phyloP scores from a whole-genome alignment of 345 rosid species.

The Anacardium occidentale region DNA sequence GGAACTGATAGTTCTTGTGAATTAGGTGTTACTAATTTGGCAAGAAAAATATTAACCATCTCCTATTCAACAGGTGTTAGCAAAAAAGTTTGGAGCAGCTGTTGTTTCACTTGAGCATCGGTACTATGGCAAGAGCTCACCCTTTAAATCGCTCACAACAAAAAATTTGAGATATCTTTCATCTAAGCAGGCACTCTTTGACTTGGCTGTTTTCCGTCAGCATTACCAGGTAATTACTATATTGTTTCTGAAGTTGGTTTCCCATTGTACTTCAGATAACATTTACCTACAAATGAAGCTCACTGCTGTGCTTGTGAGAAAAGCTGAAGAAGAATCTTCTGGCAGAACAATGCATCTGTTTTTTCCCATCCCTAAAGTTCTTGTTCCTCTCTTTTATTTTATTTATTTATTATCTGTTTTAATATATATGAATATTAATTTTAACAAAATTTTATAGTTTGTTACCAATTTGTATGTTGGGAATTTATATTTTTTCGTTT shows the following conservation, averaged over 20 bases:
- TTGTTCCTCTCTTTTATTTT: background rate
- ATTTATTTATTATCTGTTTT: too few species aligned
- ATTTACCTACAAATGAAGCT: background rate
- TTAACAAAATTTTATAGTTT: background rate
- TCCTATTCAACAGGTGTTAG: conserved; percentile 54
- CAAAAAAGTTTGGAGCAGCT: conserved; percentile 96
- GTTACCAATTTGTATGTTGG: background rate
- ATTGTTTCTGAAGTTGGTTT: background rate
- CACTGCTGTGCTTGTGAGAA: background rate
- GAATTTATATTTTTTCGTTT: background rate
- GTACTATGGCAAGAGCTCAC: conserved; percentile 88
- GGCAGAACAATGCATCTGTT: too few species aligned
- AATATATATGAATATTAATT: background rate
- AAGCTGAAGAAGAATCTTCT: conserved; percentile 1
- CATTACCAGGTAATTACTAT: conserved; percentile 62
- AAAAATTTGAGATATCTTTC: conserved; percentile 85
- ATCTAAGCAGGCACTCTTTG: conserved; percentile 82
- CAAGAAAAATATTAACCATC: background rate
- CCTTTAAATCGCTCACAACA: conserved; percentile 61
- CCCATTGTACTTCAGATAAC: background rate
- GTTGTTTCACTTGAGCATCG: conserved; percentile 95
- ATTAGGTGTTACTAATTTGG: background rate
- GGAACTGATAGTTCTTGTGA: background rate
- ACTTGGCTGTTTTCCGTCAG: conserved; percentile 84
- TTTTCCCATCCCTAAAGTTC: background rate